A percentile compares a stretch with the other conserved stretches of the same genome.
Evolutionary conservation across 805 yeast species (phyloP).

Genomic region (Kluyveromyces siamensis): DNA sequence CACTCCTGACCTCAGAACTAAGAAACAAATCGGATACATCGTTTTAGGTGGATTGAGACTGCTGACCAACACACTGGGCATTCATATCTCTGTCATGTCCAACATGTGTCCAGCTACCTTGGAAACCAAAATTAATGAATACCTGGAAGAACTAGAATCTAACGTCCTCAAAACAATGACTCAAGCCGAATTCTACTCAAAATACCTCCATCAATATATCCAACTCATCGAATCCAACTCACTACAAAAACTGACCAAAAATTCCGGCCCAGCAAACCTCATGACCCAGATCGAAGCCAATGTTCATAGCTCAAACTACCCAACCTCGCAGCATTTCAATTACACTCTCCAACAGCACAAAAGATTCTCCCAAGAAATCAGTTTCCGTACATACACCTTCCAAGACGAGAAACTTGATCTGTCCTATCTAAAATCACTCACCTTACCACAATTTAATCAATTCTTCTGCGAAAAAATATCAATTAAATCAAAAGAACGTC

Average conservation of each 20-base stretch:
- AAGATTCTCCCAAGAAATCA: constrained; percentile 41
- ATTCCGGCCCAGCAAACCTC: constrained; percentile 30
- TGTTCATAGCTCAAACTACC: constrained; percentile 27
- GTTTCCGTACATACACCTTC: constrained; percentile 36
- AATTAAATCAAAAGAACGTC: constrained; percentile 28
- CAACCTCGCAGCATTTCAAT: constrained; percentile 8
- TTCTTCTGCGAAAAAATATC: constrained; percentile 33
- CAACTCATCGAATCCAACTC: constrained; percentile 10
- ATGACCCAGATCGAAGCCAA: constrained; percentile 28
- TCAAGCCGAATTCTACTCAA: constrained; percentile 29
- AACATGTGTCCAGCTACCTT: constrained; percentile 35
- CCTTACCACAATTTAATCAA: constrained; percentile 24
- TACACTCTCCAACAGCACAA: constrained; percentile 35
- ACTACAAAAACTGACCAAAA: constrained; percentile 7
- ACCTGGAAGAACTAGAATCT: constrained; percentile 34
- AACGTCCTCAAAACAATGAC: constrained; percentile 21
- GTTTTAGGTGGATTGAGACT: constrained; percentile 49
- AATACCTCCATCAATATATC: constrained; percentile 33
- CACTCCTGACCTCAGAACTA: constrained; percentile 41
- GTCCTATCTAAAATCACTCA: constrained; percentile 24
- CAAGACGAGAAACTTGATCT: constrained; percentile 30
- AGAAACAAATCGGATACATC: constrained; percentile 53
- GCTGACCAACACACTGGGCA: constrained; percentile 44
- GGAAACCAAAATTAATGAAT: constrained; percentile 39
- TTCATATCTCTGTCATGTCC: constrained; percentile 51